Base-by-base conservation (phyloP, 2,329 filamentous ascomycete species). In the Trichophyton verrucosum region DNA sequence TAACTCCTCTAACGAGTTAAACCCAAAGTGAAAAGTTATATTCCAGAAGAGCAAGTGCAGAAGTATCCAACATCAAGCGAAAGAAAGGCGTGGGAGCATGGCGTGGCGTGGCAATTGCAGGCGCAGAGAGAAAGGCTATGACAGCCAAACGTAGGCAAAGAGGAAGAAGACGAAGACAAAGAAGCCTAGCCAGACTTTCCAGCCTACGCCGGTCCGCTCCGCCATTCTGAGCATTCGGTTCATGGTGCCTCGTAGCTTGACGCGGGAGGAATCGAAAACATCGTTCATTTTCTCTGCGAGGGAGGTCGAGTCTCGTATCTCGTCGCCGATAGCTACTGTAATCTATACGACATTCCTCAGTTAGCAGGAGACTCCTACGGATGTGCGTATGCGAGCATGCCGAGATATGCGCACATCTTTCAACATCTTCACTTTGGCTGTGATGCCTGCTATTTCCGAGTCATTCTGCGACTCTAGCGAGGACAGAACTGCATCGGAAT, bases 391-490 rank as follows among this genome's bases (percentile, higher is more conserved):
- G 62, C 22, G n/a, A 27, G 24, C 27, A 33, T 3, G n/a, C 6
- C 17, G 36, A 15, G 6, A 11, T 13, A 22, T 66, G 80, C 87
- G 72, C 76, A 95, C 91, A 76, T 91, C 85, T 76, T 96, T 97
- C 68, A 97, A 73, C 78, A 91, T 84, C 77, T 82, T 85, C 63
- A 97, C 92, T 75, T 96, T 96, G 66, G 88, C 88, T 66, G 89
- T 82, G 70, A 96, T 91, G n/a, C 91, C 90, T 64, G 90, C 87
- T 9, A 96, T 86, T 68, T 96, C 87, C 62, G 84, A 81, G 67
- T 96, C 91, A 71, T 97, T 97, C 77, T 99, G 94, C 70, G 88
- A 92, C 78, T 99, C 94, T 63, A 99, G 81, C 76, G 95, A 91
- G 72, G 89, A 90, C 59, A 99, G 81, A 56, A 96, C 90, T 20